Conservation (phyloP, 106 monocot species). For the Dioscorea zingiberensis region DNA sequence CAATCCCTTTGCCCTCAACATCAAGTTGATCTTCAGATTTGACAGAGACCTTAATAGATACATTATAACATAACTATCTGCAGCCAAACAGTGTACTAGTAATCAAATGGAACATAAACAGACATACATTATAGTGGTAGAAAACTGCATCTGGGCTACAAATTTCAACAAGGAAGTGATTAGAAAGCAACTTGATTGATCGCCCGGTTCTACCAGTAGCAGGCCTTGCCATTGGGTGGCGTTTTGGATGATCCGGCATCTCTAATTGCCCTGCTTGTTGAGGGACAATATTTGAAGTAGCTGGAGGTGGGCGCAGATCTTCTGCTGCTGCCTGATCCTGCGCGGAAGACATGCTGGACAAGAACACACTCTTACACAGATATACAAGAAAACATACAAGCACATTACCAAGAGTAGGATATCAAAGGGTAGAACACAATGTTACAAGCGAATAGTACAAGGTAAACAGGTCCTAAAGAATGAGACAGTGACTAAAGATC, state of each 20-base stretch:
- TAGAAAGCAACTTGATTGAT: slow-evolving; percentile 28
- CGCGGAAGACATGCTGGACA: slow-evolving; percentile 18
- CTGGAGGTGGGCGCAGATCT: slow-evolving; percentile 8
- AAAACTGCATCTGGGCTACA: slow-evolving; percentile 23
- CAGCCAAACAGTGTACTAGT: background rate
- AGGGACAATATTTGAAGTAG: slow-evolving; percentile 3
- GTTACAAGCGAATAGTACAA: no score
- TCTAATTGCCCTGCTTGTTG: background rate
- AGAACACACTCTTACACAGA: background rate
- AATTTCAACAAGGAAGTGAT: slow-evolving; percentile 37
- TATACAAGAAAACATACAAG: background rate
- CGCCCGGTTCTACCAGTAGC: slow-evolving; percentile 31
- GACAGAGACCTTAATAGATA: slow-evolving; percentile 39
- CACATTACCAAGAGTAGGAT: no score
- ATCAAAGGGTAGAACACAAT: no score
- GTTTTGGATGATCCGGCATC: slow-evolving; percentile 11
- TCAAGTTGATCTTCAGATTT: slow-evolving; percentile 36
- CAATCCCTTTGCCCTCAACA: slow-evolving; percentile 47
- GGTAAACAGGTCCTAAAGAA: no score
- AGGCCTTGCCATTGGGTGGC: slow-evolving; percentile 31
- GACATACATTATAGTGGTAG: slow-evolving; percentile 48
- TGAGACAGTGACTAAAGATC: no score
- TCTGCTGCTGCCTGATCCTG: background rate
- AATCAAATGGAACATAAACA: background rate
- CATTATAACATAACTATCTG: background rate